These are phyloP conservation scores for Boletus subparvulus DNA, from an alignment of 768 basidiomycete genomes.

Conservation along the genomic window DNA sequence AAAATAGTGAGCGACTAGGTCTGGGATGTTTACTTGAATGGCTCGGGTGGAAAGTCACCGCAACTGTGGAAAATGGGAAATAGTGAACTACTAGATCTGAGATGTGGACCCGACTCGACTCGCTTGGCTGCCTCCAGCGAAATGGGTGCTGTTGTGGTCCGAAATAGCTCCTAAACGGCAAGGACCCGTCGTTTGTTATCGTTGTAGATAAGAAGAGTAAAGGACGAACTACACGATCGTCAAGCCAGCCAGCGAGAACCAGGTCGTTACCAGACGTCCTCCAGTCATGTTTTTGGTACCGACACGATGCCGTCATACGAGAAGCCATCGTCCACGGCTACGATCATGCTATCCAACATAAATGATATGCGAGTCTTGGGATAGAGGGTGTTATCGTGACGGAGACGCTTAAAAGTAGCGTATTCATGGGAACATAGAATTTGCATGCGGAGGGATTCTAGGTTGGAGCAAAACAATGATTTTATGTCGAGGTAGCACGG, in stretches of 20 bases:
- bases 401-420: background rate
- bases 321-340: background rate
- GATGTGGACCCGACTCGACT: too few relatives aligned
- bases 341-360: background rate
- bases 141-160: too few relatives aligned
- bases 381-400: background rate
- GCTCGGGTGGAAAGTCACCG: too few relatives aligned
- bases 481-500: background rate
- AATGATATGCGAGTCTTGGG: background rate
- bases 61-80: too few relatives aligned
- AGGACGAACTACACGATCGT: background rate
- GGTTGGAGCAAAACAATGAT: background rate
- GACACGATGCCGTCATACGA: conserved; percentile 5
- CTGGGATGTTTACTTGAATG: too few relatives aligned
- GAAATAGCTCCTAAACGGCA: too few relatives aligned
- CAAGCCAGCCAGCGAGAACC: background rate
- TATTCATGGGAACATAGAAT: background rate
- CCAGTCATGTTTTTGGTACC: background rate
- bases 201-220: too few relatives aligned
- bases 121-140: too few relatives aligned
- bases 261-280: background rate
- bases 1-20: too few relatives aligned
- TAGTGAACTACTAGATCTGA: too few relatives aligned
- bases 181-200: too few relatives aligned
- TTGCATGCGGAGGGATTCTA: background rate